Evolutionary conservation across 1,284 basidiomycete species (phyloP).

Genomic region (Ganoderma boninense): DNA sequence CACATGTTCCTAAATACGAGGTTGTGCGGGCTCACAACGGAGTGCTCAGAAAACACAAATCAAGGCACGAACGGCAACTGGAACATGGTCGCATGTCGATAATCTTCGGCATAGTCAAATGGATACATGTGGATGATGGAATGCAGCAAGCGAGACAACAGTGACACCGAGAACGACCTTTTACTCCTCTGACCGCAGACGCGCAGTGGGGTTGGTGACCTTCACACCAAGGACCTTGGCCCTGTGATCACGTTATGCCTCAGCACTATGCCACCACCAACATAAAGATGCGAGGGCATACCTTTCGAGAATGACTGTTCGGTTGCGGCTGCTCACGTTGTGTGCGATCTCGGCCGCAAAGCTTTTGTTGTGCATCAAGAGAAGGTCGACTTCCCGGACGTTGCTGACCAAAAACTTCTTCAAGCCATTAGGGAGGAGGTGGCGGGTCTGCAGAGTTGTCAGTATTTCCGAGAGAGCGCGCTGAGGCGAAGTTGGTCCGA

Average conservation of each 20-base stretch:
- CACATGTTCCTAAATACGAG: neutral
- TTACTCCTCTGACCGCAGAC: slow-evolving; percentile 97
- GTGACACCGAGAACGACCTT: slow-evolving; percentile 43
- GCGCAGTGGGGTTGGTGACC: slow-evolving; percentile 95
- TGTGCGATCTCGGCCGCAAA: slow-evolving; percentile 98
- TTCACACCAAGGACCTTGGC: slow-evolving; percentile 92
- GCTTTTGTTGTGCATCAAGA: slow-evolving; percentile 98
- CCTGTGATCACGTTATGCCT: slow-evolving; percentile 49
- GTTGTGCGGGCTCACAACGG: neutral
- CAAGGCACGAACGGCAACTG: slow-evolving; percentile 24
- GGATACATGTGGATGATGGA: slow-evolving; percentile 47
- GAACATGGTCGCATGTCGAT: slow-evolving; percentile 50
- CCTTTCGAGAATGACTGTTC: slow-evolving; percentile 92
- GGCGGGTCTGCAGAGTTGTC: slow-evolving; percentile 72
- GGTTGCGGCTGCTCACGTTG: slow-evolving; percentile 97
- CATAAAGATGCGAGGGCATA: slow-evolving; percentile 43
- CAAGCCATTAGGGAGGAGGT: slow-evolving; percentile 92
- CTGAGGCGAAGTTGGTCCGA: slow-evolving; percentile 23
- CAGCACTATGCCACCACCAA: neutral
- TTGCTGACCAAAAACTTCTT: slow-evolving; percentile 96
- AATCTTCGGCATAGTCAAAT: slow-evolving; percentile 47
- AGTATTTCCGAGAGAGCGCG: slow-evolving; percentile 2
- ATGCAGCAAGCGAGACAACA: slow-evolving; percentile 39
- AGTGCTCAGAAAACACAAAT: neutral
- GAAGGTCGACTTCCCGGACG: slow-evolving; percentile 89